Evolutionary conservation across 441 rosid genomes (phyloP), one percentile per base, ranked within the genome.

Genomic region (Raphanus hybrid): DNA sequence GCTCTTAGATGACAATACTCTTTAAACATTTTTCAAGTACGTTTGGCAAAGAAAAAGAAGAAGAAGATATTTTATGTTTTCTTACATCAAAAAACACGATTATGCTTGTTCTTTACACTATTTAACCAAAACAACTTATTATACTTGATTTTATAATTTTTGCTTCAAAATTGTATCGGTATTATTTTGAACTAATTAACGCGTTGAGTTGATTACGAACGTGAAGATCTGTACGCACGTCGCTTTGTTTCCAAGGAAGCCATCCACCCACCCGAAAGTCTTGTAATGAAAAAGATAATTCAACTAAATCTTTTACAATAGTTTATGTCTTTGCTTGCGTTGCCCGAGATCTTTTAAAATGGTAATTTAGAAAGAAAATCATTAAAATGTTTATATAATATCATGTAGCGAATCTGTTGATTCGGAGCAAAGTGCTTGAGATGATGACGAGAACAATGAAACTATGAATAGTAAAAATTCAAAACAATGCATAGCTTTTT

Each of bases 181-280:
- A 58, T 16, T 32, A 12, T 15, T 16, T 12, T 43, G 15, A 75
- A 9, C 23, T 15, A 48, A 34, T 26, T 59, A 59, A 62, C 76
- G 80, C 81, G 65, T 67, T 52, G 81, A 60, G 70, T 37, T 14
- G 12, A 4, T 60, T 16, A 50, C 18, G 39, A 29, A 73, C 70
- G 74, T 78, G 81, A 78, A 34, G 14, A 52, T 70, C 67, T 37
- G 74, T 73, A 77, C 20, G 73, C 81, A 77, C 74, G 81, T 73
- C 5, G 74, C 81, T 61, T 73, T 61, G 77, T 52, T 78, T 67
- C 26, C 77, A 73, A 78, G 77, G 14, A 78, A 73, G 29, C 37
- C 60, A 62, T 70, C 41, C 74, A 52, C 69, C 77, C 37, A 10
- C 61, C 16, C 54, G 54, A 48, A 69, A 18, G 27, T 34, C 18